These are phyloP conservation scores for Coemansia sp. DNA, from an alignment of 192 early-diverging fungal genomes.

Conservation along the genomic window DNA sequence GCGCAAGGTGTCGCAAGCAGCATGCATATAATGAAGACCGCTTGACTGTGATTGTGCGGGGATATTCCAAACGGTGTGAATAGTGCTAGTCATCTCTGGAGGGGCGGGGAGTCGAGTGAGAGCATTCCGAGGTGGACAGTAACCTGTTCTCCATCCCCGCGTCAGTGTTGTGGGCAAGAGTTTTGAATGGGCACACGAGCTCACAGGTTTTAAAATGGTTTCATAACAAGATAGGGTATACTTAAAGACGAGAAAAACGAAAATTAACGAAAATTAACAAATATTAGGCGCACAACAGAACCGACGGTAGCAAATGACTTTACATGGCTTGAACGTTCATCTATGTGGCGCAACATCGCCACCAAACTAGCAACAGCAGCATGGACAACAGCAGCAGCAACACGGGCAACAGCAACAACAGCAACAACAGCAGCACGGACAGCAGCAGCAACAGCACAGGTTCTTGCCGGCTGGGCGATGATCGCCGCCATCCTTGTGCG, in stretches of 20 bases:
- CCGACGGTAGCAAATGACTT: neutral
- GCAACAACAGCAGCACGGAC: slow-evolving; percentile 45
- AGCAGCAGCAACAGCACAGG: slow-evolving; percentile 43
- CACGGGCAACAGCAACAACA: slow-evolving; percentile 20
- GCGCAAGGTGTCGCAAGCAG: neutral
- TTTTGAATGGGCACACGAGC: neutral
- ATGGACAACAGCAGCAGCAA: slow-evolving; percentile 41
- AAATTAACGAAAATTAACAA: neutral
- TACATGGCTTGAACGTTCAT: neutral
- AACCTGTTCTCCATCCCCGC: neutral
- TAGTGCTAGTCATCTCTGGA: neutral
- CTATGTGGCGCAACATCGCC: neutral
- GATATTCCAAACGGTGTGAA: neutral
- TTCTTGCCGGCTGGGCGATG: slow-evolving; percentile 28
- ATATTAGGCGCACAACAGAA: neutral
- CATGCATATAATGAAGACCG: neutral
- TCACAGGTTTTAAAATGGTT: neutral
- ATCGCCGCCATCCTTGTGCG: neutral
- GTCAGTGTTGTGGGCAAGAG: neutral
- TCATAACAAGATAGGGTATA: neutral
- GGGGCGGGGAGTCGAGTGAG: neutral
- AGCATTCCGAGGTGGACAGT: neutral
- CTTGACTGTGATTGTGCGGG: neutral
- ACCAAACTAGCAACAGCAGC: slow-evolving; percentile 19
- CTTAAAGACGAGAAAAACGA: neutral